Conservation (phyloP, 2,329 filamentous ascomycete genomes). For the Aspergillus vadensis region DNA sequence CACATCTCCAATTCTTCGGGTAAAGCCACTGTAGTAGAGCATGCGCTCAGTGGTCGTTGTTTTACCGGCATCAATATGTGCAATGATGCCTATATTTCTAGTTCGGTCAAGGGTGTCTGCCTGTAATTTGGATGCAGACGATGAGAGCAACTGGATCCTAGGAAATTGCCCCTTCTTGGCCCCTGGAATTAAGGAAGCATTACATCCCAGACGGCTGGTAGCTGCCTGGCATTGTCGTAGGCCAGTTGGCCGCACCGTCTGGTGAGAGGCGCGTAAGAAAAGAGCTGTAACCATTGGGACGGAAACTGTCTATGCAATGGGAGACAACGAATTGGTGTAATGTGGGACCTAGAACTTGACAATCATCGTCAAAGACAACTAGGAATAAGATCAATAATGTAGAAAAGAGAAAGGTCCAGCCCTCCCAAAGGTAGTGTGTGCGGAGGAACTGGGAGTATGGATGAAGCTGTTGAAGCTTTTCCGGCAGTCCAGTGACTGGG, state of each 20-base stretch:
- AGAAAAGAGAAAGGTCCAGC: neutral
- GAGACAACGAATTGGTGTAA: neutral
- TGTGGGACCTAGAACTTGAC: slow-evolving; percentile 1
- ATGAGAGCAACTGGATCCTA: slow-evolving; percentile 32
- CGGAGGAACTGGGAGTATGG: neutral
- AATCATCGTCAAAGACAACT: neutral
- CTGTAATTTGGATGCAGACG: slow-evolving; percentile 24
- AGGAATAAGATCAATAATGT: neutral
- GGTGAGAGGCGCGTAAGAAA: slow-evolving; percentile 32
- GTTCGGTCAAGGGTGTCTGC: slow-evolving; percentile 60
- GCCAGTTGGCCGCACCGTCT: slow-evolving; percentile 24
- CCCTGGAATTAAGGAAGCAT: neutral
- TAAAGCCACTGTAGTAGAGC: slow-evolving; percentile 94
- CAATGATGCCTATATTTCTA: slow-evolving; percentile 96
- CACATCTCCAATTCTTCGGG: slow-evolving; percentile 86
- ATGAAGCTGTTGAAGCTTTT: slow-evolving; percentile 12
- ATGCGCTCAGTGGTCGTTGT: slow-evolving; percentile 98
- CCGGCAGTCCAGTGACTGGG: slow-evolving; percentile 11
- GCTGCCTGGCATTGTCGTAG: slow-evolving; percentile 7
- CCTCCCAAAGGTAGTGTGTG: neutral
- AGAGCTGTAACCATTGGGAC: slow-evolving; percentile 34
- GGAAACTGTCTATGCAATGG: slow-evolving; percentile 12
- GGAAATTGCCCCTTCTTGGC: neutral
- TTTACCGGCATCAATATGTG: slow-evolving; percentile 98
- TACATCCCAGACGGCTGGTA: slow-evolving; percentile 11